phyloP scores from a whole-genome alignment of 2,329 filamentous ascomycete species.

The Xylariaceae sp. region DNA sequence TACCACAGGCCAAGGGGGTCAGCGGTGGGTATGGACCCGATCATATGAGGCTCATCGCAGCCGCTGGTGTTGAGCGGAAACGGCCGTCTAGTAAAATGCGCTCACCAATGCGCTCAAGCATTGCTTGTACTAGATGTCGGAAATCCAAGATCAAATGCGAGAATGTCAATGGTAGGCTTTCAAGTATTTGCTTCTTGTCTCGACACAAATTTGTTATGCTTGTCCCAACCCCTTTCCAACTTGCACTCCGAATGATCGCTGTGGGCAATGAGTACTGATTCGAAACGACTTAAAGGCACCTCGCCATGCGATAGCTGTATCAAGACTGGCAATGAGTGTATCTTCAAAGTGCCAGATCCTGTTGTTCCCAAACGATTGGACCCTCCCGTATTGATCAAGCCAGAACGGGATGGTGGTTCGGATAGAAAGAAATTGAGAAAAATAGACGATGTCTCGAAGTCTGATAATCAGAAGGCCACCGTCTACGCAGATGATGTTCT shows the following conservation, averaged over 20 bases:
- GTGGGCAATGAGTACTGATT: too few relatives aligned
- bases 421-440: constrained; percentile 51
- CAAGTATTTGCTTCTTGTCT: too few relatives aligned
- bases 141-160: constrained; percentile 86
- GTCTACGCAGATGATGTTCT: constrained; percentile 57
- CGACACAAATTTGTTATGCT: too few relatives aligned
- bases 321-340: constrained; percentile 67
- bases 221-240: too few relatives aligned
- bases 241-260: too few relatives aligned
- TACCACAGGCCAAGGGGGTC: constrained; percentile 19
- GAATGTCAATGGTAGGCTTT: constrained; percentile 60
- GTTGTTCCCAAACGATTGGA: constrained; percentile 43
- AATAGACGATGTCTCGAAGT: constrained; percentile 41
- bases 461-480: constrained; percentile 37
- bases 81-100: constrained; percentile 42
- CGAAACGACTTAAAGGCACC: constrained; percentile 29
- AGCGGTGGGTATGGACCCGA: constrained; percentile 28
- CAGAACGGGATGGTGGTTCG: constrained; percentile 42
- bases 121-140: constrained; percentile 73
- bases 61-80: constrained; percentile 36
- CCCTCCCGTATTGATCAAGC: constrained; percentile 35
- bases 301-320: constrained; percentile 74
- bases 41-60: constrained; percentile 35
- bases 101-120: constrained; percentile 69
- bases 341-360: constrained; percentile 58